Base-by-base conservation (phyloP, 225 moss, liverwort and hornwort species). In the Sphagnum tenellum region DNA sequence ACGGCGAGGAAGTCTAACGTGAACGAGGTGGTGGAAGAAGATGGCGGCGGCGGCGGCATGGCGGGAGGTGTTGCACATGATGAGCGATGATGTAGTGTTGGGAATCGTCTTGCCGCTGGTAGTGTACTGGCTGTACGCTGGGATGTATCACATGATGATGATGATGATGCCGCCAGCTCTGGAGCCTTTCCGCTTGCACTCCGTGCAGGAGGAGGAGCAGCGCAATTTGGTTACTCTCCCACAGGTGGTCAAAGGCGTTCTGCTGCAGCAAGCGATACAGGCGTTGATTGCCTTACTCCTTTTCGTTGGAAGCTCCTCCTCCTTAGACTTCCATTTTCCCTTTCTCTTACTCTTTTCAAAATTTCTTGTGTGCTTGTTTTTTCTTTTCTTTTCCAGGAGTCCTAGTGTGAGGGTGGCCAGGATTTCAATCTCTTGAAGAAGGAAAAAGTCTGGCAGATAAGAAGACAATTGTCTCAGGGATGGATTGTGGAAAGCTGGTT, bases 51-150 rank as follows among this genome's bases (percentile, higher is more conserved):
- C 29, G 29, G 29, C 29, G 29, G 29, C 29, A 29, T 63, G 72
- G 59, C 78, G 74, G 91, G 81, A 84, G 73, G 61, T 29, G 29
- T 29, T 29, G 29, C 29, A 29, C 29, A 76, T 12, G 71, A 71
- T 6, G 81, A 79, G 14, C 84, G 86, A 29, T 60, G 94, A 95
- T 49, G 94, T 92, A 72, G 73, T 86, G 56, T 64, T 86, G 66
- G 92, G 92, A 65, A 89, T 89, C 0, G 81, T 95, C 63, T 80
- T 71, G 66, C 96, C 96, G 47, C 76, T 96, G 49, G 78, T 72
- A 8, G 85, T 92, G 9, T 96, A 96, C 70, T 96, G 96, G 96
- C 69, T 96, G 53, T 96, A 96, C 79, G 87, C 88, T 4, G 90
- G 90, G 10, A 58, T 87, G 73, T 96, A 96, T 66, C 96, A 96